These are phyloP conservation scores for Sphagnum tenellum DNA, from an alignment of 225 moss, liverwort and hornwort species.

Conservation along the genomic window DNA sequence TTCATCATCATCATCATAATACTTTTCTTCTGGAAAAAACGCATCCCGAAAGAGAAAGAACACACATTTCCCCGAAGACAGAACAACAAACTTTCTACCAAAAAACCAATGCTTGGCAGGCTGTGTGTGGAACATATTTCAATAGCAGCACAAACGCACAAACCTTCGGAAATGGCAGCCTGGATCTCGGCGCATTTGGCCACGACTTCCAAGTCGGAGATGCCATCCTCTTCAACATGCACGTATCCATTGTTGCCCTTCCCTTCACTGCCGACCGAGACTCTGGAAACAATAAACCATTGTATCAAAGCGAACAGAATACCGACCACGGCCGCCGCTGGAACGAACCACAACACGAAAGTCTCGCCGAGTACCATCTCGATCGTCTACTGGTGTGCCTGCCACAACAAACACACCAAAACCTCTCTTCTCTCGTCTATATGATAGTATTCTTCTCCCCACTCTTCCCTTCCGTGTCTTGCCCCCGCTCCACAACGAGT, in stretches of 20 bases:
- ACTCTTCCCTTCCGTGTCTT: too few species aligned
- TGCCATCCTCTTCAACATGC: conserved; percentile 60
- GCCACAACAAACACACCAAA: too few species aligned
- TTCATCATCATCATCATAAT: neutral
- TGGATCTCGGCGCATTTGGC: conserved; percentile 77
- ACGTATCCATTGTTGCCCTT: conserved; percentile 48
- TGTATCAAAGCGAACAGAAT: conserved; percentile 70
- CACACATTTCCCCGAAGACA: too few species aligned
- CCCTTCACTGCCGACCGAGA: conserved; percentile 23
- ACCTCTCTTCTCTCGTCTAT: too few species aligned
- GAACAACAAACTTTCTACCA: too few species aligned
- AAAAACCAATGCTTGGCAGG: too few species aligned
- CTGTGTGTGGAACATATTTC: too few species aligned
- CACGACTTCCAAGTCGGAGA: conserved; percentile 22
- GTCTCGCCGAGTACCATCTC: conserved; percentile 45
- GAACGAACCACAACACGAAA: conserved; percentile 68
- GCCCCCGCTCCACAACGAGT: too few species aligned
- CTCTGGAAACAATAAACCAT: conserved; percentile 69
- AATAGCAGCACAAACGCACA: neutral
- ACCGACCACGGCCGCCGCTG: conserved; percentile 45
- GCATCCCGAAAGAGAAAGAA: too few species aligned
- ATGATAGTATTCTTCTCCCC: too few species aligned
- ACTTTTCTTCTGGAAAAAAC: too few species aligned
- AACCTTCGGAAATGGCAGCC: conserved; percentile 63
- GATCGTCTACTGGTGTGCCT: conserved; percentile 7